Conservation (phyloP, 1,284 basidiomycete genomes). For the Anthracocystis walkeri region DNA sequence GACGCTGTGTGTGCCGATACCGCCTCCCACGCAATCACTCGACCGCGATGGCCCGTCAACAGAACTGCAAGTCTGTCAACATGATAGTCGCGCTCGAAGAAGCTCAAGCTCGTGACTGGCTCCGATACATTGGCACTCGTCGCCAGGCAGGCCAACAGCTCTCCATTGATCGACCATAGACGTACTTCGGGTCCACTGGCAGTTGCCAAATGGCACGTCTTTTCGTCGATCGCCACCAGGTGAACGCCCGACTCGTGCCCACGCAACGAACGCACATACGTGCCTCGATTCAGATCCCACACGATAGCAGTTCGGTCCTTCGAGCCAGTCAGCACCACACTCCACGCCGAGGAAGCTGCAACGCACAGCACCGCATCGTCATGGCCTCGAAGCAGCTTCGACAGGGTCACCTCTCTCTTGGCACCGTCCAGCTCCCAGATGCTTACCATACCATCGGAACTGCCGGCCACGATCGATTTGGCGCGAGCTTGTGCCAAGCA, state of each 20-base stretch:
- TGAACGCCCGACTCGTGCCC: conserved; percentile 74
- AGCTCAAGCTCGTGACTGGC: conserved; percentile 78
- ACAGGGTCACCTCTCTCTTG: conserved; percentile 36
- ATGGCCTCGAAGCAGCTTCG: conserved; percentile 78
- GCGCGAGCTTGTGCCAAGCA: conserved; percentile 82
- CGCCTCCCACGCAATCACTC: conserved; percentile 62
- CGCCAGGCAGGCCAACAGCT: conserved; percentile 78
- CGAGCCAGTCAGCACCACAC: conserved; percentile 84
- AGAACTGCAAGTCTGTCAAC: conserved; percentile 57
- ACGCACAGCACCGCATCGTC: conserved; percentile 79
- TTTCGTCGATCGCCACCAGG: conserved; percentile 83
- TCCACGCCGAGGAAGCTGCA: conserved; percentile 83
- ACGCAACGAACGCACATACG: conserved; percentile 57
- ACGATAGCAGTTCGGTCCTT: conserved; percentile 84
- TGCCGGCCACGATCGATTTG: conserved; percentile 78
- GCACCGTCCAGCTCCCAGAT: conserved; percentile 52
- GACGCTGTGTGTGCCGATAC: conserved; percentile 41
- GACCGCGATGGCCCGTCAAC: conserved; percentile 64
- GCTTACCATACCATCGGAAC: conserved; percentile 69
- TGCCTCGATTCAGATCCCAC: conserved; percentile 85
- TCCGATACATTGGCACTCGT: conserved; percentile 70
- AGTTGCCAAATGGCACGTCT: conserved; percentile 84
- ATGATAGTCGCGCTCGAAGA: conserved; percentile 79
- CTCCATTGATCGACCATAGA: conserved; percentile 84
- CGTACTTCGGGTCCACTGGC: conserved; percentile 78